Evolutionary conservation across 768 basidiomycete species (phyloP).

Genomic region (Suillus luteus): DNA sequence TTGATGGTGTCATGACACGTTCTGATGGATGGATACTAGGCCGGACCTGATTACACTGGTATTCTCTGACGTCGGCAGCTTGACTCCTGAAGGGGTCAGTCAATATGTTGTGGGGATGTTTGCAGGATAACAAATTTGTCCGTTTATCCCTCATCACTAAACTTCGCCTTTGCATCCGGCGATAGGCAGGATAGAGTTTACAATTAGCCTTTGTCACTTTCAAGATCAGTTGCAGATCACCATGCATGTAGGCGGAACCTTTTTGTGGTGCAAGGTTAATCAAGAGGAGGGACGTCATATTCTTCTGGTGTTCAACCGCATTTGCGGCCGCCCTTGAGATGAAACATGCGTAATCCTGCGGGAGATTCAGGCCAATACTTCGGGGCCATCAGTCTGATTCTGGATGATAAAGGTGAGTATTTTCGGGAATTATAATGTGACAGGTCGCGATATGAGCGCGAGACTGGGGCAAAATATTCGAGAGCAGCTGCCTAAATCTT

Average conservation of each 20-base stretch:
- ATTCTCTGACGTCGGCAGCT: conserved; percentile 90
- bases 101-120: conserved; percentile 96
- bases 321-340: conserved; percentile 17
- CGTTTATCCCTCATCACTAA: conserved; percentile 12
- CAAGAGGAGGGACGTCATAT: conserved; percentile 12
- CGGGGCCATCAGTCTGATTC: conserved; percentile 28
- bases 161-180: background rate
- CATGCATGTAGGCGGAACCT: conserved; percentile 21
- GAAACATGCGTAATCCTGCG: conserved; percentile 22
- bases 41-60: conserved; percentile 94
- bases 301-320: conserved; percentile 11
- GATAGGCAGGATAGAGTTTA: conserved; percentile 34
- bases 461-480: conserved; percentile 17
- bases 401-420: conserved; percentile 22
- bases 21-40: conserved; percentile 42
- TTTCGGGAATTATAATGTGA: conserved; percentile 18
- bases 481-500: background rate
- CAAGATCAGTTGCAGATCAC: conserved; percentile 22
- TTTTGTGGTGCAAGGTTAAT: conserved; percentile 21
- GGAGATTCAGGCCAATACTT: conserved; percentile 16
- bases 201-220: conserved; percentile 36
- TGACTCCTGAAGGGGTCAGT: conserved; percentile 91
- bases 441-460: conserved; percentile 30
- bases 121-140: conserved; percentile 53
- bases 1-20: conserved; percentile 16